Evolutionary conservation across 805 yeast genomes (phyloP).

Genomic region (Cephaloascus fragrans): DNA sequence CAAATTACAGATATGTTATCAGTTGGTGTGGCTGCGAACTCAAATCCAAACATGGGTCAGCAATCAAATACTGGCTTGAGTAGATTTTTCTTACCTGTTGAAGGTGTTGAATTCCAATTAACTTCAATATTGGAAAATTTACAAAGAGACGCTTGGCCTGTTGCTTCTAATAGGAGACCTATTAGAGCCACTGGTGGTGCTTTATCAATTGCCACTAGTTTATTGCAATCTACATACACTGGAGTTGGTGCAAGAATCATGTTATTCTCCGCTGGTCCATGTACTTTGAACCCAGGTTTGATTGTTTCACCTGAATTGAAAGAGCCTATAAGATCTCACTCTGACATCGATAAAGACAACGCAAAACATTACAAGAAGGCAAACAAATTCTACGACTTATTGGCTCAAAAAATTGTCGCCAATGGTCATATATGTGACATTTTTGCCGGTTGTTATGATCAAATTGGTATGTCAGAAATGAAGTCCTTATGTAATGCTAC

Average conservation of each 20-base stretch:
- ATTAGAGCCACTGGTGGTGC: conserved; percentile 93
- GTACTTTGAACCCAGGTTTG: conserved; percentile 90
- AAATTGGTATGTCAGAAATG: conserved; percentile 93
- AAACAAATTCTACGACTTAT: conserved; percentile 63
- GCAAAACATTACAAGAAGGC: conserved; percentile 88
- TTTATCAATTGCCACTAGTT: conserved; percentile 68
- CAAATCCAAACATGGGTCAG: conserved; percentile 9
- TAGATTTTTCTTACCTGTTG: conserved; percentile 65
- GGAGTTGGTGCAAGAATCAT: conserved; percentile 84
- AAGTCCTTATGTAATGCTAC: conserved; percentile 74
- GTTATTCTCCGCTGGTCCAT: conserved; percentile 90
- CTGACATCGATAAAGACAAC: conserved; percentile 85
- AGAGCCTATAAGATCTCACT: conserved; percentile 96
- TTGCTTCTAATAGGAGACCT: conserved; percentile 75
- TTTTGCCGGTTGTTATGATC: conserved; percentile 94
- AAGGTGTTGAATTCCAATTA: conserved; percentile 74
- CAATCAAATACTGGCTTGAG: conserved; percentile 19
- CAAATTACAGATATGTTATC: conserved; percentile 47
- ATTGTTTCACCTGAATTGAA: conserved; percentile 86
- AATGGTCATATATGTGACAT: conserved; percentile 79
- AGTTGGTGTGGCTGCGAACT: conserved; percentile 19
- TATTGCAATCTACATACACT: conserved; percentile 75
- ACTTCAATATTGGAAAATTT: conserved; percentile 72
- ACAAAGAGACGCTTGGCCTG: conserved; percentile 81
- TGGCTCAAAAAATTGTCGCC: conserved; percentile 61